Evolutionary conservation across 495 filamentous ascomycete species (phyloP), one percentile per base, ranked within the genome.

Genomic region (Penicillium fimorum): DNA sequence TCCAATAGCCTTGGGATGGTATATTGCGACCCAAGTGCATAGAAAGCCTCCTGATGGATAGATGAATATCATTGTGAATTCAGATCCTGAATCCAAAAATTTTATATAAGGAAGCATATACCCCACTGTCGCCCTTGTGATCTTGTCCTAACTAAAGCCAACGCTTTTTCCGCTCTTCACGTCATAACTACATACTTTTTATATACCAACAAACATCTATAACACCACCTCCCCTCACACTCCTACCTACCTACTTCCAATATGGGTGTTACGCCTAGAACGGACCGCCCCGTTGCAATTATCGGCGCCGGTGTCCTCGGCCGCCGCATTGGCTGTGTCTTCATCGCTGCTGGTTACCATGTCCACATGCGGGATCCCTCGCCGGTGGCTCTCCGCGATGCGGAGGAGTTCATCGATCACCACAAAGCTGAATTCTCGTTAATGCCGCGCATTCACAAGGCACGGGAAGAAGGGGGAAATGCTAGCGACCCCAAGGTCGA

Each of bases 221-320:
- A n/a, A 15, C 5, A 5, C 18, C 42, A 45, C 22, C 6, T 11
- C 10, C 25, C 9, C 8, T 32, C 8, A 18, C 11, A 11, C 18
- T 8, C 42, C 22, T 30, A 37, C 10, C 7, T 35, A 3, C 30
- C 11, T 8, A 32, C 20, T 0, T 12, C 5, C n/a, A 30, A n/a
- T 29, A 50, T 50, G 48, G 22, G 33, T 12, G 35, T 50, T 10
- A 50, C 40, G 35, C 48, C 48, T 20, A 24, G 48, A 37, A 66
- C 58, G 8, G 55, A 59, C 47, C 71, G 71, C 0, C 75, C 75
- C 45, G 63, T 82, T 17, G 62, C 62, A 20, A 48, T 82, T 29
- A 59, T 82, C 46, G 79, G 79, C 8, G 76, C 60, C 13, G 79
- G 79, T 12, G 71, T 77, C n/a, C 63, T 80, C 5, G 79, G 79